Evolutionary conservation across 495 filamentous ascomycete genomes (phyloP), one percentile per base, ranked within the genome.

Genomic region (Daldinia grandis): DNA sequence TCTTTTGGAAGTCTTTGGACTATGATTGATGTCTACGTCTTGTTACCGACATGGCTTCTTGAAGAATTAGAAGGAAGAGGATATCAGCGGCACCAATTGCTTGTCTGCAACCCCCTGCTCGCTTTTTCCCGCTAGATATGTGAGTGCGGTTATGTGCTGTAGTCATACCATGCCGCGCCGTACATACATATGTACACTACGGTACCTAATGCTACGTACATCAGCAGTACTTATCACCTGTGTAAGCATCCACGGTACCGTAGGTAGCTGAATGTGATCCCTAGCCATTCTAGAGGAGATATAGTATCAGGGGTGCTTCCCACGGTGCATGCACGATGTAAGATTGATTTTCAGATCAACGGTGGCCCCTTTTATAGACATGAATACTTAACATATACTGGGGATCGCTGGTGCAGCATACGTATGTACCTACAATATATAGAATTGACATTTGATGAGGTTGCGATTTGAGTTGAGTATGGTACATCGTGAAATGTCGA

Each of bases 311-410:
- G 49, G 70, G 62, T 65, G 59, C 72, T 65, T 66, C 40, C 72
- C 69, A 74, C 70, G 70, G 73, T 73, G 72, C 71, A 77, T 77
- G 75, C 75, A 76, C 75, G 73, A 77, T 77, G 75, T 77, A 66
- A 77, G 75, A 77, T 77, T 74, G 73, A 76, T 66, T 71, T 75
- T 64, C 66, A 69, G 73, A 77, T 67, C 44, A 74, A 69, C 67
- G 67, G 66, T 66, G 75, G 74, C 69, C 73, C 60, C 70, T 70
- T 65, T 58, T 44, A 58, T 53, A 53, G 42, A 55, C 51, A 38
- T 6, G 60, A 33, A 69, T 62, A 61, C 37, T 58, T 68, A 28
- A 53, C 25, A 63, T 60, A 59, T 67, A 67, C 58, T 66, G 30
- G 69, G 58, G 58, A 64, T 62, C 54, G 49, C 60, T 62, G 27